phyloP scores from a whole-genome alignment of 73 alveolate genomes.

The Paramecium sexaurelia region DNA sequence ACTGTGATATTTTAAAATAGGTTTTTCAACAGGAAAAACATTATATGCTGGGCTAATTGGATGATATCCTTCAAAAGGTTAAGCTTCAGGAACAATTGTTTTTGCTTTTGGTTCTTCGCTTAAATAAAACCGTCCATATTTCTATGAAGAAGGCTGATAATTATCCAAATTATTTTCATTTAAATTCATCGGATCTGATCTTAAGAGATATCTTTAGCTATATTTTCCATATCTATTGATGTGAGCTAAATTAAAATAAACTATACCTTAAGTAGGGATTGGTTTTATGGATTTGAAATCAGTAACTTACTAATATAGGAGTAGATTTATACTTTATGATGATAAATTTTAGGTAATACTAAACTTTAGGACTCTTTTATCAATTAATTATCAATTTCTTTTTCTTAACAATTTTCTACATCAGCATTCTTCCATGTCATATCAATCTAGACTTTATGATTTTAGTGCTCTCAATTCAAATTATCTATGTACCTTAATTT shows the following conservation, averaged over 20 bases:
- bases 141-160: background rate
- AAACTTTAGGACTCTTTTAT: background rate
- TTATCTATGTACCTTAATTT: background rate
- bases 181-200: conserved; percentile 37
- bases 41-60: conserved; percentile 19
- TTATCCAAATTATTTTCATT: background rate
- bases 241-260: background rate
- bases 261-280: background rate
- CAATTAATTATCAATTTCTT: background rate
- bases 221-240: conserved; percentile 39
- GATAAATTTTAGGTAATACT: conserved; percentile 19
- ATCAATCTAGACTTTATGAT: background rate
- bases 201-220: conserved; percentile 27
- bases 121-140: conserved; percentile 54
- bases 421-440: conserved; percentile 9
- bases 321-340: background rate
- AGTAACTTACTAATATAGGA: background rate
- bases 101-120: conserved; percentile 40
- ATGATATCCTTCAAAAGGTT: conserved; percentile 15
- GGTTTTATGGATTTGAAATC: conserved; percentile 40
- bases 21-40: conserved; percentile 33
- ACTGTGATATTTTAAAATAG: conserved; percentile 45
- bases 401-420: background rate
- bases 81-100: background rate
- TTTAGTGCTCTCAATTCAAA: background rate